Conservation (phyloP, 257 asterid genomes). For the Capsicum rhomboideum region DNA sequence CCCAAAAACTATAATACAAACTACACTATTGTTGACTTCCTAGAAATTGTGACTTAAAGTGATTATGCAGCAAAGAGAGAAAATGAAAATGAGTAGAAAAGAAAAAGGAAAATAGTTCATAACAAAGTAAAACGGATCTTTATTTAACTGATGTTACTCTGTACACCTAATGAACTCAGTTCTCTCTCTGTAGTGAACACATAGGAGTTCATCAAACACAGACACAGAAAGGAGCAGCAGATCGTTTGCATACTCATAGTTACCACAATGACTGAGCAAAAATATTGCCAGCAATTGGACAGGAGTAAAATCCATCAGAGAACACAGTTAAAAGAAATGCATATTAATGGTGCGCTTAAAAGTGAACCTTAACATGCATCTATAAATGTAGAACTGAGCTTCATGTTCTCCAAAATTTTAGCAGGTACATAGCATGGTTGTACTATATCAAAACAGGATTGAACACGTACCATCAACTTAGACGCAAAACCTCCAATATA, state of each 20-base stretch:
- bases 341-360: not conserved
- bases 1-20: not conserved
- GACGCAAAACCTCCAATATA: conserved; percentile 87
- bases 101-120: not conserved
- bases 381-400: not conserved
- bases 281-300: not conserved
- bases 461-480: conserved; percentile 65
- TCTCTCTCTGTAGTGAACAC: not conserved
- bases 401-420: not conserved
- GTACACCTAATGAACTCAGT: not conserved
- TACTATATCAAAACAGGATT: not conserved
- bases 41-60: not conserved
- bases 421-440: not conserved
- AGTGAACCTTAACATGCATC: not conserved
- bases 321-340: not conserved
- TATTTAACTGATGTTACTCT: not conserved
- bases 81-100: not conserved
- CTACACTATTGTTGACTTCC: not conserved
- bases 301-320: not conserved
- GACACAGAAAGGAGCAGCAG: not conserved
- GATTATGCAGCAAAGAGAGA: not conserved
- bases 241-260: not conserved
- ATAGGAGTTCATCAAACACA: not conserved
- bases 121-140: not conserved
- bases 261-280: not conserved